Evolutionary conservation across 257 asterid genomes (phyloP), one percentile per base, ranked within the genome.

Genomic region (Primulina eburnea): DNA sequence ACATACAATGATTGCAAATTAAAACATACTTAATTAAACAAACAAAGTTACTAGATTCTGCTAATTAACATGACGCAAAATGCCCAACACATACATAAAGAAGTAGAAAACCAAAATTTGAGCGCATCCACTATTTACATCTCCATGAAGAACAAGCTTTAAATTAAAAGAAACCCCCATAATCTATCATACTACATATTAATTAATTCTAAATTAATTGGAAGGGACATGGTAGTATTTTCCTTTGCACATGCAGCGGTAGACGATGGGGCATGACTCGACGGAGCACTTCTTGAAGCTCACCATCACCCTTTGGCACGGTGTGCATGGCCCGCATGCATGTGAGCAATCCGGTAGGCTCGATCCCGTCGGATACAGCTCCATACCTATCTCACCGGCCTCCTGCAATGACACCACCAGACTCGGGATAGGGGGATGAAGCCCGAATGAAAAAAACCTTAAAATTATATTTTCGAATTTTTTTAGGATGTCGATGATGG

Each of bases 161-260:
- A 40, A 60, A 11, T 55, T 29, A 70, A 59, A 29, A 60, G 12
- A 37, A 8, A 37, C 8, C 8, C 8, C 40, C 40, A 35, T 35
- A 35, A 35, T 40, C 16, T 40, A 10, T 40, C 50, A 40, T 10
- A 40, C 50, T 40, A 11, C 4, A 11, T 40, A 40, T 40, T 40
- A 40, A 40, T 11, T 40, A 35, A 40, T 40, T 9, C 50, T 40
- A 16, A n/a, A 52, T 89, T 77, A 92, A 55, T 86, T 87, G 78
- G 93, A 90, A 40, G 98, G 97, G 59, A 92, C 97, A 34, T 88
- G 98, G 75, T 92, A 92, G 55, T 83, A 92, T 88, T 66, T 92
- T 24, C 98, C 98, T 70, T 75, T 90, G 79, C 98, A 92, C 88
- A 83, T 85, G 87, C 98, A 92, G 64, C 90, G 90, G 81, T 92